Percentiles rank a stretch among this genome's conserved stretches.
Conservation (phyloP, 495 filamentous ascomycete genomes). For the Pyrenopolyporus hunteri region DNA sequence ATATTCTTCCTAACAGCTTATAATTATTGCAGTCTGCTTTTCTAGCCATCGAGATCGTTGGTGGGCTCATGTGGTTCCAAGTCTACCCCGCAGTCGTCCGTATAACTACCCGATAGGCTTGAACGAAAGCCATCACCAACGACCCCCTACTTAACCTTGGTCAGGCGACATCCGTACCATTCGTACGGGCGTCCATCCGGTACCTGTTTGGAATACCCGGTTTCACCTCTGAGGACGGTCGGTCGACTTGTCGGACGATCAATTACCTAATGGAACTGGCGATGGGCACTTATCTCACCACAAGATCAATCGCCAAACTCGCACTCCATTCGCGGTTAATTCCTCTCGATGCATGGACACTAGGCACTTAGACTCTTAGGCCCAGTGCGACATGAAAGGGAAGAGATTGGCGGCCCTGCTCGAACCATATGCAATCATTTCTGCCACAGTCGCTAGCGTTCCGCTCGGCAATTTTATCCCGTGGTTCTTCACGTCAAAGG, state of each 20-base stretch:
- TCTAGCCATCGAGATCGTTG: slow-evolving; percentile 26
- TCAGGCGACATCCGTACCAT: slow-evolving; percentile 26
- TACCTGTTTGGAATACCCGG: slow-evolving; percentile 11
- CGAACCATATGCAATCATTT: slow-evolving; percentile 8
- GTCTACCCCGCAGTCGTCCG: slow-evolving; percentile 29
- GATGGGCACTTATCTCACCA: slow-evolving; percentile 16
- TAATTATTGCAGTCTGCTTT: slow-evolving; percentile 11
- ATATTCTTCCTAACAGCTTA: slow-evolving; percentile 8
- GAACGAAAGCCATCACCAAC: slow-evolving; percentile 25
- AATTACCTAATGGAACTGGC: slow-evolving; percentile 18
- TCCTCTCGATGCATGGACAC: slow-evolving; percentile 13
- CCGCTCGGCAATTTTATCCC: slow-evolving; percentile 22
- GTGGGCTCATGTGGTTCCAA: slow-evolving; percentile 9
- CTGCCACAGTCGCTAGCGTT: not conserved
- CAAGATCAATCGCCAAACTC: slow-evolving; percentile 29
- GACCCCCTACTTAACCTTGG: slow-evolving; percentile 13
- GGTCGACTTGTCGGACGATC: slow-evolving; percentile 18
- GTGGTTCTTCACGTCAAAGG: slow-evolving; percentile 8
- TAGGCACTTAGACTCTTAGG: slow-evolving; percentile 6
- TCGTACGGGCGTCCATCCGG: slow-evolving; percentile 7
- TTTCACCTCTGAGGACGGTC: slow-evolving; percentile 1
- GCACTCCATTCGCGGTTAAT: slow-evolving; percentile 5
- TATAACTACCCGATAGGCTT: slow-evolving; percentile 29
- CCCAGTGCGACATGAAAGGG: slow-evolving; percentile 13
- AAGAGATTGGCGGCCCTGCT: slow-evolving; percentile 22